Conservation (phyloP, 192 early-diverging fungal genomes). For the Phycomyces nitens region DNA sequence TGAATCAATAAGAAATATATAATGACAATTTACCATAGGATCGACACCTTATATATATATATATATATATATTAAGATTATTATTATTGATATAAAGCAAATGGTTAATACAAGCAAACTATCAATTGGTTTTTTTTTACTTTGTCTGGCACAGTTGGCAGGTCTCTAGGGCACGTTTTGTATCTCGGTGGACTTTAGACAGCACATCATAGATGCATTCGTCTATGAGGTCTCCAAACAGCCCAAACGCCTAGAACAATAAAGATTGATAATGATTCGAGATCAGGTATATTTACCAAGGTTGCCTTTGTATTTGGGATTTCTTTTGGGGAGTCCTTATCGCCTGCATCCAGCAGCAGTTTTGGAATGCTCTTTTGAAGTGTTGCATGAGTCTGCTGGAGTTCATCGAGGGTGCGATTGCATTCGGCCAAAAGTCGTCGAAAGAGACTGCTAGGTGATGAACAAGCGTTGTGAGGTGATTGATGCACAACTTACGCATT, state of each 20-base stretch:
- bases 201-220: slow-evolving; percentile 70
- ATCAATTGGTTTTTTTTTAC: too few relatives aligned
- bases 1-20: background rate
- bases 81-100: too few relatives aligned
- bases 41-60: slow-evolving; percentile 46
- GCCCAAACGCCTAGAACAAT: slow-evolving; percentile 52
- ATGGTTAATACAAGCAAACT: slow-evolving; percentile 23
- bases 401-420: slow-evolving; percentile 19
- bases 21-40: slow-evolving; percentile 36
- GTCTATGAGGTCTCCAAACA: slow-evolving; percentile 68
- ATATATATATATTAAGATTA: too few relatives aligned
- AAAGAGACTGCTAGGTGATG: slow-evolving; percentile 5
- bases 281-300: slow-evolving; percentile 8
- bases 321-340: slow-evolving; percentile 4
- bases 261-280: too few relatives aligned
- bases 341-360: too few relatives aligned
- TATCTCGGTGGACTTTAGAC: slow-evolving; percentile 69
- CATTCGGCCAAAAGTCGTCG: slow-evolving; percentile 17
- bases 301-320: slow-evolving; percentile 3
- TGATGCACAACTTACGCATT: too few relatives aligned
- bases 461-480: too few relatives aligned
- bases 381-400: slow-evolving; percentile 23
- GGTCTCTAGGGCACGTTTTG: slow-evolving; percentile 50
- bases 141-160: slow-evolving; percentile 76
- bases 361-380: slow-evolving; percentile 15